Percentiles rank a stretch among this genome's conserved stretches.
Evolutionary conservation across 768 basidiomycete genomes (phyloP).

Genomic region (Symmetrospora coprosmae): DNA sequence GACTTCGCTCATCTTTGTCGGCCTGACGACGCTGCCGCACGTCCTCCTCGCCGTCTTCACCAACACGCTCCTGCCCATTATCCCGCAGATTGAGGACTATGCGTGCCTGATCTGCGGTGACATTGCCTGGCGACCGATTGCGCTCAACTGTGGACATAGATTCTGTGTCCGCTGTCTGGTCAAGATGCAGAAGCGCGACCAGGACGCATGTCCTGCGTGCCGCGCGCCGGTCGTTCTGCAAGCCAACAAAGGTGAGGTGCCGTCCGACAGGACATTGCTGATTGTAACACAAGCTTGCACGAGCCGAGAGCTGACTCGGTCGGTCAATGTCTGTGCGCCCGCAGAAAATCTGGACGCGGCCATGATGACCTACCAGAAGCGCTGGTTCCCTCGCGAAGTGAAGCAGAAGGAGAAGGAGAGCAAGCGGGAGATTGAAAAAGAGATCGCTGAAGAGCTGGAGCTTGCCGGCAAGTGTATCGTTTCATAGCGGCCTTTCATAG

Average conservation of each 20-base stretch:
- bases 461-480: conserved; percentile 1
- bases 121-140: conserved; percentile 83
- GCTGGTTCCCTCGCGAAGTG: conserved; percentile 81
- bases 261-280: not conserved
- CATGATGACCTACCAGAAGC: conserved; percentile 67
- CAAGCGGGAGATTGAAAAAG: conserved; percentile 56
- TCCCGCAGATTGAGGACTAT: conserved; percentile 71
- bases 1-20: conserved; percentile 32
- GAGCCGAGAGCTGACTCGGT: not conserved
- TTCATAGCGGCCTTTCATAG: too few species aligned
- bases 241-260: conserved; percentile 60
- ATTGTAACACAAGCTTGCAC: conserved; percentile 1
- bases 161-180: conserved; percentile 46
- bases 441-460: conserved; percentile 53
- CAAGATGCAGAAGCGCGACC: conserved; percentile 74
- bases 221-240: conserved; percentile 56
- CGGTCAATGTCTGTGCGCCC: not conserved
- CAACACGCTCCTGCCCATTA: conserved; percentile 62
- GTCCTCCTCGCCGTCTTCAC: conserved; percentile 68
- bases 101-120: conserved; percentile 72
- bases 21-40: conserved; percentile 43
- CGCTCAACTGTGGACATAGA: conserved; percentile 58
- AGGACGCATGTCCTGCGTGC: conserved; percentile 69
- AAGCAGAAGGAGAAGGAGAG: conserved; percentile 59
- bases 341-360: conserved; percentile 67